Evolutionary conservation across 345 rosid genomes (phyloP), one percentile per base, ranked within the genome.

Genomic region (Aquilaria sinensis): DNA sequence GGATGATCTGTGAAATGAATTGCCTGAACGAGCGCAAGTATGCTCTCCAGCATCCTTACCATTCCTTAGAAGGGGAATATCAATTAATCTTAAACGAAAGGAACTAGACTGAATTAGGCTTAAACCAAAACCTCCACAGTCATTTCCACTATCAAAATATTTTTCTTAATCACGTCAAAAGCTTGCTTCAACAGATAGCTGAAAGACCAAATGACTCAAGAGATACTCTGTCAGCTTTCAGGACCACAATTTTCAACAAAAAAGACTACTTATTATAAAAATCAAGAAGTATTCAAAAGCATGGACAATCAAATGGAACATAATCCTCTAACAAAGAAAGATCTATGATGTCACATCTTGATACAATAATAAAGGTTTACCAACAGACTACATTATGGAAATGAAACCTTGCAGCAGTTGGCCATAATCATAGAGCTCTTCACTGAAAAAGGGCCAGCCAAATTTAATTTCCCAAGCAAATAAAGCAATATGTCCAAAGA

Each of bases 381-480:
- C 32, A 55, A 55, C 60, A 43, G 53, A 23, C 23, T 23, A 23
- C 23, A 23, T 23, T 23, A 23, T 23, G 23, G 23, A 23, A 23
- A 23, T 23, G 23, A 23, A 23, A 92, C 98, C 98, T 87, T 89
- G 90, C 96, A 87, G 67, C 83, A 80, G 66, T 87, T 87, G 72
- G 96, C 78, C 66, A 87, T 73, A 74, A 87, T 81, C 62, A 47
- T 63, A 56, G 93, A 69, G 71, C 80, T 85, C 73, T 81, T 84
- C 70, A 85, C 77, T 48, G 92, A 74, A 76, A 82, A 89, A 23
- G 98, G 98, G 72, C 98, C 98, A 64, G 96, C 96, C 76, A 89
- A 67, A 66, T 89, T 76, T 74, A 92, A 71, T 72, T 85, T 75
- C 64, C 96, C 98, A 60, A 85, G 57, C 53, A 79, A 74, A 73